Evolutionary conservation across 768 basidiomycete genomes (phyloP).

Genomic region (Boletus insuetus): DNA sequence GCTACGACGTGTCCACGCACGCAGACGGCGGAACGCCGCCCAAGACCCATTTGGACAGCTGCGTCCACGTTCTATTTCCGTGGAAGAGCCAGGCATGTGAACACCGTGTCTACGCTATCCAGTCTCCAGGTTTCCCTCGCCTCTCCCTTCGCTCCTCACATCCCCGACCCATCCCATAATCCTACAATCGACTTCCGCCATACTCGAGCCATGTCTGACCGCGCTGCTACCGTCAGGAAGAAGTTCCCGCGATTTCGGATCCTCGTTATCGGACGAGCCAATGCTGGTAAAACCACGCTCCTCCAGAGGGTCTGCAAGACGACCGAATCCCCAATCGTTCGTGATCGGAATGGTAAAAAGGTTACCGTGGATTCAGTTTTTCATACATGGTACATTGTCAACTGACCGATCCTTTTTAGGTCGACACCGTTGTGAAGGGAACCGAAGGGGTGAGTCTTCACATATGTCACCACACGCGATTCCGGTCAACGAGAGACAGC

Average conservation of each 20-base stretch:
- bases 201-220: neutral
- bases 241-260: conserved; percentile 32
- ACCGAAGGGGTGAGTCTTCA: neutral
- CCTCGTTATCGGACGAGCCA: conserved; percentile 34
- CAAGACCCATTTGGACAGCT: neutral
- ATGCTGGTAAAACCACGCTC: conserved; percentile 35
- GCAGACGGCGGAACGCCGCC: neutral
- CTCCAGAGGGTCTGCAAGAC: conserved; percentile 39
- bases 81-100: neutral
- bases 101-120: neutral
- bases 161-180: too few species aligned
- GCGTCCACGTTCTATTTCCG: too few species aligned
- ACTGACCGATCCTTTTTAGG: neutral
- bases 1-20: too few species aligned
- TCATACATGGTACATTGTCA: too few species aligned
- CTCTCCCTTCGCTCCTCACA: neutral
- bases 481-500: too few species aligned
- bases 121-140: neutral
- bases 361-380: conserved; percentile 5
- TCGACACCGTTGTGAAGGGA: neutral
- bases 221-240: neutral
- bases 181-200: too few species aligned
- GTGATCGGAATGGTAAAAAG: conserved; percentile 14
- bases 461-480: too few species aligned
- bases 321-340: conserved; percentile 31